Base-by-base conservation (phyloP, 2,329 filamentous ascomycete species). In the Ophiostoma triangulosporum region DNA sequence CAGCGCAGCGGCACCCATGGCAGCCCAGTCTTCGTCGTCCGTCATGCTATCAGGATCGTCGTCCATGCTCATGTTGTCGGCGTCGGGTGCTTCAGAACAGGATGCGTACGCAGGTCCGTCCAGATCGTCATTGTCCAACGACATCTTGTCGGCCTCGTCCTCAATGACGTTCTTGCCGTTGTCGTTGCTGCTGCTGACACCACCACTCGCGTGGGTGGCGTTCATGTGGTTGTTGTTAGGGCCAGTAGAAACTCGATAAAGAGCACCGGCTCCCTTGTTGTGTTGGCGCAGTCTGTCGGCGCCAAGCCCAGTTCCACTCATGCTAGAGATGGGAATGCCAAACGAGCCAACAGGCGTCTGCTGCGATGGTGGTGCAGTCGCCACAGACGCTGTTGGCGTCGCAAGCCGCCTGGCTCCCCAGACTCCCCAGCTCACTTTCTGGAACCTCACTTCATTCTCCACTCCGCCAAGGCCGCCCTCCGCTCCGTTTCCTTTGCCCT, bases 391-490 rank as follows among this genome's bases (percentile, higher is more conserved):
- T 24, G 46, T 15, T 12, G 46, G 17, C 66, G 64, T 60, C 62
- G 65, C 66, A 72, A 65, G 60, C 65, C 80, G 76, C 64, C 82
- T 82, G 57, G 90, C 93, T 68, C 94, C 86, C 91, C 91, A 98
- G 60, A 89, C 82, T 56, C 93, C 93, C 91, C 91, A 97, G 64
- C 91, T 91, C 56, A 96, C 88, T 74, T 97, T 97, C 68, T 94
- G 86, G 65, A 95, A 97, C 64, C 84, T 77, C 62, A 93, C 83
- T 61, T 88, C 83, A 60, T 83, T 83, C 57, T 83, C 74, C 57
- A 77, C 65, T 54, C 78, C 78, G 57, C 81, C 80, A 56, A 55
- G 38, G 15, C 57, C 57, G 12, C 76, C 75, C 59, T 81, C 76
- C 53, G 70, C 68, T 58, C 77, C 77, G 57, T 64, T 68, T 61